Evolutionary conservation across 192 early-diverging fungal genomes (phyloP), one percentile per base, ranked within the genome.

Genomic region (Coemansia sp.): DNA sequence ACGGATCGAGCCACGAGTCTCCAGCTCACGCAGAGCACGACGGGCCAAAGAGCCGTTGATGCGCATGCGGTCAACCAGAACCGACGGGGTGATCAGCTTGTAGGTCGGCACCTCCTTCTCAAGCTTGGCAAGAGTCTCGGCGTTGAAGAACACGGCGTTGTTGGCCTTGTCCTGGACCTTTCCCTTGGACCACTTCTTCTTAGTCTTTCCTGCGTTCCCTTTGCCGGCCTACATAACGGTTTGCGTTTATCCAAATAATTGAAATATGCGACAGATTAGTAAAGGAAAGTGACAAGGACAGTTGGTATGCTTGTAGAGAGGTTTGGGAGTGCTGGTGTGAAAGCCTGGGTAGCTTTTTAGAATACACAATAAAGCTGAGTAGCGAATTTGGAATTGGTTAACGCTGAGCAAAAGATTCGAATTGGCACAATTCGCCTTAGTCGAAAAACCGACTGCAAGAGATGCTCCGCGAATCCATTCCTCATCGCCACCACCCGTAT

Each of bases 81-180:
- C 92, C 61, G 96, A 96, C 65, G 94, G 95, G 12, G 95, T 94
- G 72, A 99, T 92, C 82, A 99, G 89, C 88, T 97, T 98, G 91
- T 98, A 99, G 77, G 95, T 92, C 67, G 95, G 97, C 14, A 95
- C 96, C 85, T 99, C 97, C 93, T 99, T 99, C 87, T 91, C 91
- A 49, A 99, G 88, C 87, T 94, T 95, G 72, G 97, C 96, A 78
- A 96, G 95, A 66, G 96, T 98, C 69, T 93, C 80, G 82, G 95
- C 93, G 86, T 97, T 93, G 73, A 99, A 92, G 82, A 90, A 82
- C 73, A 99, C 96, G 78, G 91, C 86, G 90, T 99, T 98, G 93
- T 99, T 97, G 81, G 96, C 91, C 93, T 98, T 98, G 82, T 99
- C 97, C 94, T 98, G 97, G 64, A 95, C 93, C 89, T 96, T 96